Conservation (phyloP, 306 rosid species). For the Quercus gilva region DNA sequence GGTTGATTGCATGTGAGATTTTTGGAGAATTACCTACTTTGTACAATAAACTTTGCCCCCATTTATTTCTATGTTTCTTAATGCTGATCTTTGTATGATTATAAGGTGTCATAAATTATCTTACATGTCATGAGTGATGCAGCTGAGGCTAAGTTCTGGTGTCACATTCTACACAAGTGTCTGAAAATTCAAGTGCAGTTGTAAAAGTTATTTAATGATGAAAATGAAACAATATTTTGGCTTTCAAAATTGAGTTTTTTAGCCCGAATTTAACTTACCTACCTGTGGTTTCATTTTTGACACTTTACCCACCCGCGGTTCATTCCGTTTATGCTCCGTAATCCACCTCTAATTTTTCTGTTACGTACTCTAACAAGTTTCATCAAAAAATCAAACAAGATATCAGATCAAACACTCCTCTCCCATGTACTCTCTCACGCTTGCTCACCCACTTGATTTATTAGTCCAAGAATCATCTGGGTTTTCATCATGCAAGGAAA, state of each 20-base stretch:
- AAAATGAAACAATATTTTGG: slow-evolving; percentile 46
- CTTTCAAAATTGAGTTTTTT: neutral
- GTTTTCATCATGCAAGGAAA: too few species aligned
- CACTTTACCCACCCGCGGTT: too few species aligned
- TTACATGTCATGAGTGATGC: neutral
- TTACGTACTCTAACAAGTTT: too few species aligned
- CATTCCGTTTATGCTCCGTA: too few species aligned
- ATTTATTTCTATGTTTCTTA: neutral
- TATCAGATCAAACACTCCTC: too few species aligned
- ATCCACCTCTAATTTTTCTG: too few species aligned
- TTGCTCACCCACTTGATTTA: too few species aligned
- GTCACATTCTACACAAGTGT: slow-evolving; percentile 47
- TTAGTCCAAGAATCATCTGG: too few species aligned
- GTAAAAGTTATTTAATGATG: slow-evolving; percentile 90
- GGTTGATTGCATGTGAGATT: neutral
- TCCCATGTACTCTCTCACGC: too few species aligned
- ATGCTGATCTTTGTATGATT: neutral
- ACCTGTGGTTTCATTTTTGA: too few species aligned
- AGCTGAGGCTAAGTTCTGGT: slow-evolving; percentile 16
- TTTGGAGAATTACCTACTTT: neutral
- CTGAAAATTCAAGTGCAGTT: slow-evolving; percentile 88
- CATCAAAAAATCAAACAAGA: too few species aligned
- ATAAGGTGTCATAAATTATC: neutral
- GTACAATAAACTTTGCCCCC: neutral
- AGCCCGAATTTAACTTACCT: too few species aligned